These are phyloP conservation scores for Fomes fomentarius DNA, from an alignment of 1,284 basidiomycete species.

Conservation along the genomic window DNA sequence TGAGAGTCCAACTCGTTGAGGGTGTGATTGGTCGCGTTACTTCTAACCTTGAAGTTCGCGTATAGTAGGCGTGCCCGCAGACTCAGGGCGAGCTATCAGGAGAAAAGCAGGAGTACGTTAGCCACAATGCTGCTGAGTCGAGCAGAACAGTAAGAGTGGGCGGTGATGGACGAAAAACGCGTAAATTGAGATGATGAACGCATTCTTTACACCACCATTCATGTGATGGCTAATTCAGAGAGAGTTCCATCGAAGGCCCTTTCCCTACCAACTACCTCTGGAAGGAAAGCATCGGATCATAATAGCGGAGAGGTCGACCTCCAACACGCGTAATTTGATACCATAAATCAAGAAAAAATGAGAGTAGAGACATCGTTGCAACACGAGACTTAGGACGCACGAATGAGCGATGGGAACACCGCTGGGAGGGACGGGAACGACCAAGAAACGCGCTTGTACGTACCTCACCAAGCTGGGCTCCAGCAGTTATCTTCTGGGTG, in stretches of 20 bases:
- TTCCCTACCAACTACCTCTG: background rate
- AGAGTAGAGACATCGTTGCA: background rate
- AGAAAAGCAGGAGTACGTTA: constrained; percentile 39
- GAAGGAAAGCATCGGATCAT: background rate
- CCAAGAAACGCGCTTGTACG: constrained; percentile 35
- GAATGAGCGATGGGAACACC: constrained; percentile 5
- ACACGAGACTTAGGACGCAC: background rate
- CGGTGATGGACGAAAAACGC: background rate
- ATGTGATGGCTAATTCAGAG: too few relatives aligned
- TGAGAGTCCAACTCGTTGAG: constrained; percentile 73
- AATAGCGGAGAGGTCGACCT: background rate
- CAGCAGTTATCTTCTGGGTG: constrained; percentile 71
- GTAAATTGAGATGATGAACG: background rate
- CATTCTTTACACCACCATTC: too few relatives aligned
- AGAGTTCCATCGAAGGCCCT: background rate
- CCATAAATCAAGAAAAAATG: background rate
- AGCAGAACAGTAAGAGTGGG: background rate
- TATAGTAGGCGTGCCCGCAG: constrained; percentile 77
- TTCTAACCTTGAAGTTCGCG: constrained; percentile 78
- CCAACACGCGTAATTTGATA: constrained; percentile 2
- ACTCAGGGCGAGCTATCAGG: constrained; percentile 69
- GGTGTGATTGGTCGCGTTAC: constrained; percentile 66
- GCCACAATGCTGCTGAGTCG: background rate
- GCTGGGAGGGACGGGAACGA: background rate
- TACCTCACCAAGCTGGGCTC: constrained; percentile 77